phyloP scores from a whole-genome alignment of 768 basidiomycete genomes.

The Agaricus sinodeliciosus region DNA sequence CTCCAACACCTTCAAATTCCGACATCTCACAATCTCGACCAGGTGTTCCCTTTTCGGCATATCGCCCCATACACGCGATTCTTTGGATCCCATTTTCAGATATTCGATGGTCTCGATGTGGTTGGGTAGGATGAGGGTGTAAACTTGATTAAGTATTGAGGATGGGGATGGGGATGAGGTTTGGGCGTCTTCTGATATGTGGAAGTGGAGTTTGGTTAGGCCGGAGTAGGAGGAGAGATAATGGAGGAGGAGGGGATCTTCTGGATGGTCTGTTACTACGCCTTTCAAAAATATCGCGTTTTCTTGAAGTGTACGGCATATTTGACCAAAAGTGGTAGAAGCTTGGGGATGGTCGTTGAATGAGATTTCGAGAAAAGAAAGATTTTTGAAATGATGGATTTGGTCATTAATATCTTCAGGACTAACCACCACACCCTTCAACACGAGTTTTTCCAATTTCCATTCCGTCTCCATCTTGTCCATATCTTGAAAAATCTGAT shows the following conservation, averaged over 20 bases:
- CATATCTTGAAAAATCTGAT: neutral
- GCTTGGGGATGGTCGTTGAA: neutral
- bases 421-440: neutral
- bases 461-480: neutral
- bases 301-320: neutral
- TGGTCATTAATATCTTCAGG: neutral
- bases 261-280: neutral
- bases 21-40: neutral
- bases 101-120: neutral
- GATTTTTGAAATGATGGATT: neutral
- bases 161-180: neutral
- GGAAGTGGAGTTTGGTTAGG: neutral
- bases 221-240: slow-evolving; percentile 1
- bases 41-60: neutral
- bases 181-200: neutral
- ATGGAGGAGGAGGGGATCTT: neutral
- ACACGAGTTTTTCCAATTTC: neutral
- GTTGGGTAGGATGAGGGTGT: neutral
- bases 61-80: neutral
- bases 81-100: neutral
- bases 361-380: neutral
- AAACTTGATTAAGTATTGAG: neutral
- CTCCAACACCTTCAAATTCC: neutral
- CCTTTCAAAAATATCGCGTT: neutral
- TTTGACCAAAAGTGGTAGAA: neutral